Base-by-base conservation (phyloP, 371 early-diverging fungal genomes). In the Batkoa obscura region DNA sequence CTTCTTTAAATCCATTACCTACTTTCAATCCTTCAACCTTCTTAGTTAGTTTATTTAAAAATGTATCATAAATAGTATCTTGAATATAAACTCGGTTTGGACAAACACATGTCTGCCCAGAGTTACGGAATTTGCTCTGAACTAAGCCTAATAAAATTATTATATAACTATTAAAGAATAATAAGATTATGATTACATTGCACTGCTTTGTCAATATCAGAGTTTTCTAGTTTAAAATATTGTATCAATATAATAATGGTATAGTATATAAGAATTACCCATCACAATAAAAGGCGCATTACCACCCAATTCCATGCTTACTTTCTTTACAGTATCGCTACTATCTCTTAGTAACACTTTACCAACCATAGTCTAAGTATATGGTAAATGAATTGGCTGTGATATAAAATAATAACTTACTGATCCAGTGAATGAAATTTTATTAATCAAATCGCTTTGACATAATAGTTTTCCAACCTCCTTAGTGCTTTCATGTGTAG, bases 251-350 rank as follows among this genome's bases (percentile, higher is more conserved):
- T 45, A 45, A 9, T 8, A n/a, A n/a, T n/a, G n/a, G n/a, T n/a
- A n/a, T n/a, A n/a, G n/a, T n/a, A n/a, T n/a, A 9, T 45, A 45
- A 45, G 17, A 45, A 9, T 84, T 83, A 59, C 78, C 87, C 67
- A 93, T 90, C 2, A 90, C 86, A 62, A 93, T 87, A 58, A 89
- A 86, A 1, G 94, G 80, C 8, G 94, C 90, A 58, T 88, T 88
- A 52, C 87, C 88, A 47, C 88, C 88, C 3, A 88, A 64, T 61
- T 88, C 88, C 68, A 88, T 64, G 12, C 86, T 82, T 0, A 84
- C 62, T 57, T 77, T 81, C 70, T 88, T 88, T 67, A 88, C 72
- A 3, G 84, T 84, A 38, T 73, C 65, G 0, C 84, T 66, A 15
- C 81, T 68, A 65, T 82, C 83, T n/a, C 68, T 60, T 80, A 84